Evolutionary conservation across 2,329 filamentous ascomycete species (phyloP).

Genomic region (Pseudofabraea citricarpa): DNA sequence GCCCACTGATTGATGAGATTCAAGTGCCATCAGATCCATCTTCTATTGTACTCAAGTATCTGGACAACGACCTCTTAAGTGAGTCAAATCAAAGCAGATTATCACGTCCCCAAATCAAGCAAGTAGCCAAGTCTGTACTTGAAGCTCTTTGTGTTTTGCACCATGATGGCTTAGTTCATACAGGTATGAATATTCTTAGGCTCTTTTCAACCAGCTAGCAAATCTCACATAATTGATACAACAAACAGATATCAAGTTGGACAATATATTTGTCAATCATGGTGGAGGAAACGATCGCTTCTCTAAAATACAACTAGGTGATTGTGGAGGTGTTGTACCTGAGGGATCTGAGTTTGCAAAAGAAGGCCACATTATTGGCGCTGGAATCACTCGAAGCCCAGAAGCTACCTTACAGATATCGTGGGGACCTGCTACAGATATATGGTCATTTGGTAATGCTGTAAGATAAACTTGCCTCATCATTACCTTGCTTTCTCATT

Average conservation of each 20-base stretch:
- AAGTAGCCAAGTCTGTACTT: neutral
- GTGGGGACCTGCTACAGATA: conserved; percentile 1
- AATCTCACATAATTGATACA: neutral
- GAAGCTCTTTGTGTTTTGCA: neutral
- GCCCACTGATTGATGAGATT: neutral
- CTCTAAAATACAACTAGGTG: neutral
- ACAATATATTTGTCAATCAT: neutral
- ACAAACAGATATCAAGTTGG: no score
- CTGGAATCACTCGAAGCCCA: neutral
- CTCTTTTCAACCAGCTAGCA: neutral
- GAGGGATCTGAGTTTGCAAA: neutral
- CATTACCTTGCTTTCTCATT: no score
- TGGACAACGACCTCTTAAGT: neutral
- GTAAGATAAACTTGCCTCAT: no score
- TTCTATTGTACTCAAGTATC: neutral
- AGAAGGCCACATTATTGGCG: neutral
- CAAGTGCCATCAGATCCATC: neutral
- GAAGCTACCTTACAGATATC: neutral
- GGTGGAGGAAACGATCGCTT: neutral
- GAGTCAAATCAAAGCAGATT: neutral
- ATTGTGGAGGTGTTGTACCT: neutral
- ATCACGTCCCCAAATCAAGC: neutral
- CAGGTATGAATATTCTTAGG: neutral
- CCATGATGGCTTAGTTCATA: conserved; percentile 1
- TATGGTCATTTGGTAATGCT: conserved; percentile 3